These are phyloP conservation scores for Leucogyrophana mollusca DNA, from an alignment of 768 basidiomycete genomes.

Conservation along the genomic window DNA sequence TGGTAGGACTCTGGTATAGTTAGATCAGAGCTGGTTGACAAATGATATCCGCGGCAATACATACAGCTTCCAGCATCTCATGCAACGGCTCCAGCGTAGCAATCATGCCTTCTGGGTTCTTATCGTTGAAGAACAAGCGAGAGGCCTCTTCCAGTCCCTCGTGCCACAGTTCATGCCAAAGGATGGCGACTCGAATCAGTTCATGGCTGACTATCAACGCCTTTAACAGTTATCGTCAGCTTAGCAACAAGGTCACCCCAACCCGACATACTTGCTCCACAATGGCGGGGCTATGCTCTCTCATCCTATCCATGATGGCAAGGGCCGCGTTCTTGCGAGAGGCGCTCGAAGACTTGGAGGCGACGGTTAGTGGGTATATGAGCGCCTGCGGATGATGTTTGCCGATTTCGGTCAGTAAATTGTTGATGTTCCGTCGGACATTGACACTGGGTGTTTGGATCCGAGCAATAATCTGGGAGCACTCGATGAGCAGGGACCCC, in stretches of 20 bases:
- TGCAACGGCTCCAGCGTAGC: conserved; percentile 89
- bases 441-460: conserved; percentile 92
- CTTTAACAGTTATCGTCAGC: conserved; percentile 32
- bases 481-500: background rate
- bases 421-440: conserved; percentile 86
- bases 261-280: conserved; percentile 70
- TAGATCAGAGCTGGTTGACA: conserved; percentile 3
- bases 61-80: conserved; percentile 83
- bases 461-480: conserved; percentile 97
- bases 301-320: conserved; percentile 89
- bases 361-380: conserved; percentile 94
- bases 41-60: conserved; percentile 15
- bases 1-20: conserved; percentile 76
- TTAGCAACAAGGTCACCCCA: background rate
- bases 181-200: conserved; percentile 93
- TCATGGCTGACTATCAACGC: conserved; percentile 90
- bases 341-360: conserved; percentile 89
- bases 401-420: conserved; percentile 87
- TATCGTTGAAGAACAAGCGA: conserved; percentile 92
- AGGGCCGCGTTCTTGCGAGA: conserved; percentile 80
- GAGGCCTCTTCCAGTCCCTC: conserved; percentile 98
- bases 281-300: conserved; percentile 82
- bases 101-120: conserved; percentile 97
- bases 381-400: conserved; percentile 97
- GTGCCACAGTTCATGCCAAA: conserved; percentile 99